Evolutionary conservation across 495 filamentous ascomycete genomes (phyloP), one percentile per base, ranked within the genome.

Genomic region (Xylaria cubensis): DNA sequence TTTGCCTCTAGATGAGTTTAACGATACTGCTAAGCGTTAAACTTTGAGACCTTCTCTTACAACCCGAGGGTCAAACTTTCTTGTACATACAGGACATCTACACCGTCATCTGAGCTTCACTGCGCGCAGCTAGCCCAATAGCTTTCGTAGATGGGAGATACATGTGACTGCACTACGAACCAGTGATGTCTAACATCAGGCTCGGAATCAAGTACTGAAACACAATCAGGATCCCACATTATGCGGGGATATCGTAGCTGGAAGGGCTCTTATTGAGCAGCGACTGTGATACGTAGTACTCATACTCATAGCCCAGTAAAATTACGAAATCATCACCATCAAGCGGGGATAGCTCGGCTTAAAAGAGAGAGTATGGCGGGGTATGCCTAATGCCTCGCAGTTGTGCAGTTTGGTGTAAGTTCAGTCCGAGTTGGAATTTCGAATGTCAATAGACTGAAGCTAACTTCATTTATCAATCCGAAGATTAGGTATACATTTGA

Each of bases 391-490:
- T 51, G 48, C n/a, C 48, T 51, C n/a, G 3, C 7, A 12, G 19
- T 13, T 51, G n/a, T 51, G 48, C 36, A 39, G 36, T 39, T 39
- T 7, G 6, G 36, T 39, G 36, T 39, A 7, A 8, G 6, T 39
- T 39, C 36, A 39, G 36, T 39, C 7, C 6, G 36, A 39, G 36
- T 39, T 39, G 36, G 36, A 36, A 39, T 39, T 39, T 39, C 7
- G 36, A 39, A 39, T 39, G n/a, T 50, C 19, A 21, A 21, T 21
- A 50, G 46, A 29, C 9, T 69, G 71, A 68, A 67, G 55, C 59
- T 59, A 41, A 55, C 13, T 36, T 39, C 29, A 67, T 15, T 41
- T n/a, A 66, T 34, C 5, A 34, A 51, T 42, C 64, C 17, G 48
- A 55, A 53, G 48, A 48, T 32, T 34, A n/a, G n/a, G n/a, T n/a